Evolutionary conservation across 2,329 filamentous ascomycete genomes (phyloP), one percentile per base, ranked within the genome.

Genomic region (Geosmithia morbida): DNA sequence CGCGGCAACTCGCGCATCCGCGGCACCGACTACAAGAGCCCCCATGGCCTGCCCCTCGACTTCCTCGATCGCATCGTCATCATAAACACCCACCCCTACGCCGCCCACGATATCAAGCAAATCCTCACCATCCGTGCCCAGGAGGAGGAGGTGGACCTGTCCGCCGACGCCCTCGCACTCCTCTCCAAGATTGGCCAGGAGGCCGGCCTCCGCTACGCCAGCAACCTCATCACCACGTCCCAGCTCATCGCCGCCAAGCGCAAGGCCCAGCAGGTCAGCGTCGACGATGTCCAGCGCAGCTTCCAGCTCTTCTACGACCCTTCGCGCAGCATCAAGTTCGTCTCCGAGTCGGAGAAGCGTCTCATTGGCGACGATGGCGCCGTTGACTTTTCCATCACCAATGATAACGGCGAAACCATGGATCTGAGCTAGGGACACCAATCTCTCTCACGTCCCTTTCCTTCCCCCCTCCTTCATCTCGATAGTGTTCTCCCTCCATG

Each of bases 31-130:
- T 96, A 97, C 68, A 83, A 80, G 56, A 92, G 85, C 56, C 92
- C 92, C 2, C 92, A 98, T 63, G 92, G 92, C 26, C 72, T 98
- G 42, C 92, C 92, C 0, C 79, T 97, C 43, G 92, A 98, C 67
- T 95, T 98, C 66, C 75, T 98, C 45, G 92, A 98, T 64, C 83
- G 92, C 18, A 85, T 97, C 30, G 87, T 94, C 57, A 98, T 98
- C 60, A 87, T 98, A 62, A 92, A 87, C 69, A 98, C 92, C 7
- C 85, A 92, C 56, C 67, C 84, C 20, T 98, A 98, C 68, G 73
- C 69, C 39, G 65, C 74, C 7, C 86, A 94, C 43, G 87, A 98
- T 63, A 87, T 98, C 61, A 81, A 85, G 56, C 85, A 97, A 64
- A 98, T 98, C 52, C 71, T 98, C 13, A 79, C 85, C 20, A 94